Evolutionary conservation across 495 filamentous ascomycete species (phyloP).

Genomic region (Podospora comata): DNA sequence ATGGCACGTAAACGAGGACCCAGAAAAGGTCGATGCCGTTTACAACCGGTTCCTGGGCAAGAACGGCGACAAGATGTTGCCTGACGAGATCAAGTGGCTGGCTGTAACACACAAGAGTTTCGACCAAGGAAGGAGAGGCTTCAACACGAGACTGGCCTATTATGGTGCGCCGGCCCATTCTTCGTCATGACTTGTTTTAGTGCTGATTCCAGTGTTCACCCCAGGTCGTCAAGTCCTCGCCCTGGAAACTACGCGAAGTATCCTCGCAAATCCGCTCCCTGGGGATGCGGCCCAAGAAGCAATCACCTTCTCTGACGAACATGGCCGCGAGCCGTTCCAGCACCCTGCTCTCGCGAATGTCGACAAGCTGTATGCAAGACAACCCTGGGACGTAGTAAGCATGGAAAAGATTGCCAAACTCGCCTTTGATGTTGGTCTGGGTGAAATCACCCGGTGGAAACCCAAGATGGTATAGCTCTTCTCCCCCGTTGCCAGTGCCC

Average conservation of each 20-base stretch:
- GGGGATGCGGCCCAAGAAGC: constrained; percentile 2
- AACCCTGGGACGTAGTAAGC: constrained; percentile 54
- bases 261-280: constrained; percentile 50
- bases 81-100: constrained; percentile 93
- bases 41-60: constrained; percentile 69
- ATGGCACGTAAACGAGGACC: constrained; percentile 73
- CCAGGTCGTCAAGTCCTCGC: constrained; percentile 78
- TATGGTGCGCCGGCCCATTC: constrained; percentile 60
- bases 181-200: neutral
- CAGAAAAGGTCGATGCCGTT: constrained; percentile 65
- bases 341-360: constrained; percentile 72
- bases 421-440: constrained; percentile 65
- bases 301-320: constrained; percentile 38
- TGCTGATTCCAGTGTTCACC: constrained; percentile 13
- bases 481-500: neutral
- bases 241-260: constrained; percentile 69
- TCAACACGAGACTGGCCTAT: constrained; percentile 89
- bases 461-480: constrained; percentile 66
- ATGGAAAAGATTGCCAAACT: constrained; percentile 61
- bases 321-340: constrained; percentile 62
- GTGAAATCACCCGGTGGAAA: constrained; percentile 78
- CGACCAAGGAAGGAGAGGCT: constrained; percentile 88
- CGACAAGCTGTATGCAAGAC: constrained; percentile 58
- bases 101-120: constrained; percentile 98
- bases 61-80: constrained; percentile 66